Percentiles rank a stretch among this genome's conserved stretches.
Evolutionary conservation across 805 yeast species (phyloP).

Genomic region (Scheffersomyces lignosus): DNA sequence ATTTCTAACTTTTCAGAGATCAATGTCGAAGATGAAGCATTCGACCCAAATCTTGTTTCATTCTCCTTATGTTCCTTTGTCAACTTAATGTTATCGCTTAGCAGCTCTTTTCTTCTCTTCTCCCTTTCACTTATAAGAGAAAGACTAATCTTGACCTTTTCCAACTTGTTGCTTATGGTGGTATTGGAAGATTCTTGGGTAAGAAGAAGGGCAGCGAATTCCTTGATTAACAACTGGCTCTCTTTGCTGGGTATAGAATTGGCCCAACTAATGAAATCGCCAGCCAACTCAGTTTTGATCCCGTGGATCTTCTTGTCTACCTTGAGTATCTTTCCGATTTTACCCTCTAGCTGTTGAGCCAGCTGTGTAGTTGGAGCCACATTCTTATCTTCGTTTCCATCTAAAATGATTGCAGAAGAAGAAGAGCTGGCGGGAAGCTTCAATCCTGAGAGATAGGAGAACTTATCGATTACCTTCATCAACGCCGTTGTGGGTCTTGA

Average conservation of each 20-base stretch:
- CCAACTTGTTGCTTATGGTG: constrained; percentile 42
- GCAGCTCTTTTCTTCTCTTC: constrained; percentile 42
- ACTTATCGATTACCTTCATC: constrained; percentile 19
- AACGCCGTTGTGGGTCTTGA: constrained; percentile 24
- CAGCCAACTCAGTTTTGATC: constrained; percentile 37
- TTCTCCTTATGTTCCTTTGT: constrained; percentile 39
- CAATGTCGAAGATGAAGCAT: constrained; percentile 42
- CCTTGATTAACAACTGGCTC: constrained; percentile 37
- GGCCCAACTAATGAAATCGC: constrained; percentile 45
- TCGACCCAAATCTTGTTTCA: constrained; percentile 44
- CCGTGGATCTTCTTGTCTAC: constrained; percentile 36
- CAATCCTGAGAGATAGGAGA: constrained; percentile 6
- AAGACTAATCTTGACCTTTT: constrained; percentile 43
- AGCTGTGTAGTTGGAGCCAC: constrained; percentile 1
- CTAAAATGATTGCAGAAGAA: not conserved
- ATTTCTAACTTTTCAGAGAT: constrained; percentile 52
- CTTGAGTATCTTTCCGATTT: constrained; percentile 37
- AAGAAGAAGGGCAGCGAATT: constrained; percentile 39
- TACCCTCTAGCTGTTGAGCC: constrained; percentile 22
- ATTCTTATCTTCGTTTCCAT: constrained; percentile 2
- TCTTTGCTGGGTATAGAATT: constrained; percentile 38
- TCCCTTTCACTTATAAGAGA: constrained; percentile 52
- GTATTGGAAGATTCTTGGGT: constrained; percentile 37
- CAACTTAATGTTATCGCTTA: constrained; percentile 35
- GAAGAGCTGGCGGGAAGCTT: constrained; percentile 1